Conservation (phyloP, 768 basidiomycete genomes). For the Glaciozyma antarctica region DNA sequence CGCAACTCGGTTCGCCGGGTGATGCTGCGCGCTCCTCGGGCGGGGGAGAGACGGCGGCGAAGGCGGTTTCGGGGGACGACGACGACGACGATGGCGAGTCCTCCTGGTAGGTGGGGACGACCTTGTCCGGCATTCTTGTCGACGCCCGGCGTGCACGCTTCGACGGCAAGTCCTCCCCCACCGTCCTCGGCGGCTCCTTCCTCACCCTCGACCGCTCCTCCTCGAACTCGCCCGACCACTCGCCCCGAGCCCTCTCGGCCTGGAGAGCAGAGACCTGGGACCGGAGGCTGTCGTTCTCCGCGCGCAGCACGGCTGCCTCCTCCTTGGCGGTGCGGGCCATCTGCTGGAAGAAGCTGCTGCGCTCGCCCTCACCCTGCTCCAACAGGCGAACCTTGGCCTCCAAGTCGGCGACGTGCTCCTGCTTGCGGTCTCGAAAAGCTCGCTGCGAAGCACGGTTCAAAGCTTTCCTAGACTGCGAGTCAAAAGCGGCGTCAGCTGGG, state of each 20-base stretch:
- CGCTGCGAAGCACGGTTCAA: conserved; percentile 15
- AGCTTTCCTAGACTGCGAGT: not conserved
- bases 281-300: conserved; percentile 26
- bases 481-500: not conserved
- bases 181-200: not conserved
- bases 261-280: conserved; percentile 12
- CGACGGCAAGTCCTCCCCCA: not conserved
- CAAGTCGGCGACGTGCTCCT: conserved; percentile 28
- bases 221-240: not conserved
- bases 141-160: conserved; percentile 20
- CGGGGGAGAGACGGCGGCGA: conserved; percentile 8
- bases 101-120: not conserved
- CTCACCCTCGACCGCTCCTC: not conserved
- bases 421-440: conserved; percentile 23
- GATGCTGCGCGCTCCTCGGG: conserved; percentile 4
- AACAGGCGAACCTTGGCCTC: conserved; percentile 29
- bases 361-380: conserved; percentile 30
- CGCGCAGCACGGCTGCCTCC: conserved; percentile 12
- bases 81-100: conserved; percentile 6
- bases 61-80: not conserved
- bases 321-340: conserved; percentile 26
- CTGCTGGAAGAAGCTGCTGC: conserved; percentile 29
- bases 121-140: not conserved
- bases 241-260: conserved; percentile 3
- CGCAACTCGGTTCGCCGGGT: conserved; percentile 43